phyloP scores from a whole-genome alignment of 1,284 basidiomycete genomes.

The Irpex sp. region DNA sequence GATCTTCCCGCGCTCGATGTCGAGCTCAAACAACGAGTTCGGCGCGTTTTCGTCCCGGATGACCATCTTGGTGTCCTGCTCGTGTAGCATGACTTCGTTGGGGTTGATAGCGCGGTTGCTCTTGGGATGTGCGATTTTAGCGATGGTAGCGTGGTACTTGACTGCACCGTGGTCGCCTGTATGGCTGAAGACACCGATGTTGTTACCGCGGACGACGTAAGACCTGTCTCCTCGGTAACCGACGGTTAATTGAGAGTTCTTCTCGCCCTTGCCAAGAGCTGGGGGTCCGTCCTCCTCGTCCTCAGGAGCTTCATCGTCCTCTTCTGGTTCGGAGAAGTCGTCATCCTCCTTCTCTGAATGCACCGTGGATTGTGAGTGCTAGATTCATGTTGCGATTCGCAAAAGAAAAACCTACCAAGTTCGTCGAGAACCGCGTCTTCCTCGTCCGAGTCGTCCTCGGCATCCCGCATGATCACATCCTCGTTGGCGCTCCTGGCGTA shows the following conservation, averaged over 20 bases:
- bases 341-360: slow-evolving; percentile 27
- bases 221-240: slow-evolving; percentile 97
- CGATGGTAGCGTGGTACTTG: slow-evolving; percentile 88
- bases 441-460: slow-evolving; percentile 70
- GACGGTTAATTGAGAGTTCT: slow-evolving; percentile 89
- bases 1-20: slow-evolving; percentile 94
- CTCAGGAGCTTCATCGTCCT: slow-evolving; percentile 46
- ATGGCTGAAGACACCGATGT: slow-evolving; percentile 96
- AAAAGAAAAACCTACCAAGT: slow-evolving; percentile 30
- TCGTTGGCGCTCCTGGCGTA: slow-evolving; percentile 74
- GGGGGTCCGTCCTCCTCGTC: slow-evolving; percentile 48
- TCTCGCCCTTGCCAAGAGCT: slow-evolving; percentile 51
- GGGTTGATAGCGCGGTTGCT: slow-evolving; percentile 82
- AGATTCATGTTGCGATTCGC: background rate
- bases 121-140: slow-evolving; percentile 77
- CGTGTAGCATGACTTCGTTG: slow-evolving; percentile 93
- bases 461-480: slow-evolving; percentile 86
- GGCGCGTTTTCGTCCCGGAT: slow-evolving; percentile 84
- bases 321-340: slow-evolving; percentile 35
- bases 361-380: background rate
- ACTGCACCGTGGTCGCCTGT: slow-evolving; percentile 61
- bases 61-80: slow-evolving; percentile 96
- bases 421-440: slow-evolving; percentile 72
- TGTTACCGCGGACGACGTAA: slow-evolving; percentile 93
- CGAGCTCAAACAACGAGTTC: slow-evolving; percentile 90